A percentile compares a stretch with the other conserved stretches of the same genome.
These are phyloP conservation scores for Lindgomyces ingoldianus DNA, from an alignment of 495 filamentous ascomycete species.

Conservation along the genomic window DNA sequence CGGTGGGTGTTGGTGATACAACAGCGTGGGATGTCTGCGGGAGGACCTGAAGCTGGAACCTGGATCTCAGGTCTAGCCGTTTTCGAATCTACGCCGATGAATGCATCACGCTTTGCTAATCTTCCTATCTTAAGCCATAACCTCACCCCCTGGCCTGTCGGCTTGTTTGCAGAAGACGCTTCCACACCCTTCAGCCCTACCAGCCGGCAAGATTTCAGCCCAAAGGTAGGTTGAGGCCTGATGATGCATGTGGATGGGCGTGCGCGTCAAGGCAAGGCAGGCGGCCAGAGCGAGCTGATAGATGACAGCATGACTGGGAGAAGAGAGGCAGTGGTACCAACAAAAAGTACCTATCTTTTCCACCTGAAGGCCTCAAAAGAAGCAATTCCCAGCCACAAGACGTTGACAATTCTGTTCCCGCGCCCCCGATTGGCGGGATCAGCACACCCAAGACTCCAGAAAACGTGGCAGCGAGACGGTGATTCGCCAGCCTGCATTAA, in stretches of 20 bases:
- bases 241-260: no score
- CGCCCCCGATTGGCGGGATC: background rate
- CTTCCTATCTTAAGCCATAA: background rate
- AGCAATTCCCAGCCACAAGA: background rate
- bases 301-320: background rate
- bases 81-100: slow-evolving; percentile 19
- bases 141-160: background rate
- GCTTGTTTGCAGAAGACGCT: slow-evolving; percentile 4
- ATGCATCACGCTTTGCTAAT: slow-evolving; percentile 23
- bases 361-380: background rate
- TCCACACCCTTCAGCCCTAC: slow-evolving; percentile 25
- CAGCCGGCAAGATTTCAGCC: background rate
- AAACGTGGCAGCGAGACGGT: background rate
- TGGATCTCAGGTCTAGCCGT: slow-evolving; percentile 14
- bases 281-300: no score
- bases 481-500: background rate
- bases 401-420: background rate
- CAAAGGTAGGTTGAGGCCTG: no score
- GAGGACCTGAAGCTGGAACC: background rate
- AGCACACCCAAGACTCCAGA: background rate
- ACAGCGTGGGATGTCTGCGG: slow-evolving; percentile 4
- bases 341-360: no score
- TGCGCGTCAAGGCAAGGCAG: background rate
- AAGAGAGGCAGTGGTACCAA: no score
- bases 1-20: no score